Evolutionary conservation across 1,284 basidiomycete genomes (phyloP), one percentile per base, ranked within the genome.

Genomic region (Xerocomus minutiporus): DNA sequence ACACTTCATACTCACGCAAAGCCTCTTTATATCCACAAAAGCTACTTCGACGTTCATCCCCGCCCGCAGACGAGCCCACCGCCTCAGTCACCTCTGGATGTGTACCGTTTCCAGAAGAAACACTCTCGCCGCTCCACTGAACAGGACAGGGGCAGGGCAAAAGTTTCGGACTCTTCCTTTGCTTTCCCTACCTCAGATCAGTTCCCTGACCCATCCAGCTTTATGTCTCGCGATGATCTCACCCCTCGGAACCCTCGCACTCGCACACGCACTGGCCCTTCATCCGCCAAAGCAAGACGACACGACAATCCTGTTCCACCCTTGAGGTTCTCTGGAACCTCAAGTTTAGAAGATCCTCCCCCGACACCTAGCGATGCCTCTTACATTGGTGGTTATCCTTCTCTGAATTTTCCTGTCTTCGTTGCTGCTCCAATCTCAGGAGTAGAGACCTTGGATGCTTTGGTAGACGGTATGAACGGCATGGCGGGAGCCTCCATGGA

Each of bases 391-490:
- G 31, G 46, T 11, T 56, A 50, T 44, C 41, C 53, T 13, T 1
- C 78, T 46, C 75, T 79, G 40, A 65, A 75, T 45, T 81, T 85
- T 54, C 77, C 83, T 17, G 82, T 84, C n/a, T 68, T 88, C 36
- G 86, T 91, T 13, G 80, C 87, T 35, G 87, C 88, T 23, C 86
- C 88, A 9, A 72, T 87, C 8, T 67, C 86, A 4, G 87, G 86
- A 8, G 88, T 92, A 13, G 88, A 90, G 69, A 82, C 82, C 8
- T 87, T 92, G 84, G 90, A 93, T 64, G 88, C 88, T 13, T 71
- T 93, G 51, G 89, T 91, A 13, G 89, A 91, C 59, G 85, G 84
- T 11, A 90, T 93, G 86, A 91, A 91, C 61, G 83, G 82, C 42
- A 42, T 67, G 51, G 66, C 65, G 12, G 66, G 69, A 7, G 46